Base-by-base conservation (phyloP, 179 eudicot species). In the Carnegiea gigantea region DNA sequence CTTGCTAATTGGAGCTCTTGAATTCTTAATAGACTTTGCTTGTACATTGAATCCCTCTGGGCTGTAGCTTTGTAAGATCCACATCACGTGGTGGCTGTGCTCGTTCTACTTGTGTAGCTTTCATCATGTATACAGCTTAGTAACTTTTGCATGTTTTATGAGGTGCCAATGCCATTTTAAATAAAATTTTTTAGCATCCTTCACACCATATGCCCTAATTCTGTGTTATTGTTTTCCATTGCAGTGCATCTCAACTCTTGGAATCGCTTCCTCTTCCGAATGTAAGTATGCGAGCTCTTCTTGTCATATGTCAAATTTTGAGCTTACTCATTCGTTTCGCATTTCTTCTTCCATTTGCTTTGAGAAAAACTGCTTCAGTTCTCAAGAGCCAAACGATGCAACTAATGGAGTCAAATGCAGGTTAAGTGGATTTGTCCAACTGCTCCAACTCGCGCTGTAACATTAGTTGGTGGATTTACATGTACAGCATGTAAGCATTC, bases 341-440 rank as follows among this genome's bases (percentile, higher is more conserved):
- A 13, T 75, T 51, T 68, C 64, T 14, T 73, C 7, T 75, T 78
- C 7, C 8, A 64, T 38, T 72, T 26, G 65, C 28, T 14, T 5
- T 74, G 46, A 40, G 28, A 46, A 9, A 44, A 6, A 43, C 62
- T 28, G 67, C 4, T 23, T 60, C 28, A 1, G 24, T 60, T 23
- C 28, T 21, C 12, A 30, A 67, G 33, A 28, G 40, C 17, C 38
- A 67, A 67, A 26, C 26, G 38, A 67, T 67, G 38, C 26, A 24
- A 18, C 73, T 70, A 30, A 62, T 33, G 10, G 46, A 70, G 46
- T 26, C 72, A 20, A 18, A 81, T 90, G 84, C 90, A 95, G 98
- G 89, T 93, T 59, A 95, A 95, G 82, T 95, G 95, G 90, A 95
- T 95, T 51, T 95, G 98, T 82, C 97, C 98, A 75, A 93, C 97